Base-by-base conservation (phyloP, 441 rosid species). In the Adansonia grandidieri region DNA sequence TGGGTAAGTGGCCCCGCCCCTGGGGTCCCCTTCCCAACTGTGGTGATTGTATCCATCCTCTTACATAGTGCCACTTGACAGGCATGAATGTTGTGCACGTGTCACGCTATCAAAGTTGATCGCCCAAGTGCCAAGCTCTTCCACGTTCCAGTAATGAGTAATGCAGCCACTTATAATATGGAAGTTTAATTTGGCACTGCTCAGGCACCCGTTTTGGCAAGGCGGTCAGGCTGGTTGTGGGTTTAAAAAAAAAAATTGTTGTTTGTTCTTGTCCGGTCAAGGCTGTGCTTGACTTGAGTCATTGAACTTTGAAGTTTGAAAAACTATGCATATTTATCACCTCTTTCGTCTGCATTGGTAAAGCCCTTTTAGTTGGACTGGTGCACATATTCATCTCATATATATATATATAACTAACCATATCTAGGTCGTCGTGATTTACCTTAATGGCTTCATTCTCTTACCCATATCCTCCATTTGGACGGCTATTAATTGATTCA, bases 401-500 rank as follows among this genome's bases (percentile, higher is more conserved):
- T 40, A 24, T 54, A 2, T 13, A 6, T 11, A 32, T 28, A 4
- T 3, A 11, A 8, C 5, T 13, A 58, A 1, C 5, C 19, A 17
- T 56, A 54, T 22, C 0, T 32, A 5, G 48, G 75, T 37, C 50
- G 28, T 53, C 54, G 54, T 73, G 76, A 73, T 42, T 42, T 15
- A 57, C 42, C 40, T 40, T 42, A 73, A 73, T 71, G 62, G 22
- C 28, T 32, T 28, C 61, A 24, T 24, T 51, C 74, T 53, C 61
- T 71, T 51, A 51, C n/a, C 63, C 62, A 32, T 32, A 32, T 71
- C 47, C 74, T 14, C 2, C 24, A 53, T 32, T 53, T 71, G 48
- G 63, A 28, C 48, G 75, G 63, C 75, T 53, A 32, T 53, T 53
- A 57, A 40, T n/a, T 42, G 19, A 20, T 42, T 73, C 76, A 42